Base-by-base conservation (phyloP, 345 rosid species). In the Zanthoxylum bungeanum region DNA sequence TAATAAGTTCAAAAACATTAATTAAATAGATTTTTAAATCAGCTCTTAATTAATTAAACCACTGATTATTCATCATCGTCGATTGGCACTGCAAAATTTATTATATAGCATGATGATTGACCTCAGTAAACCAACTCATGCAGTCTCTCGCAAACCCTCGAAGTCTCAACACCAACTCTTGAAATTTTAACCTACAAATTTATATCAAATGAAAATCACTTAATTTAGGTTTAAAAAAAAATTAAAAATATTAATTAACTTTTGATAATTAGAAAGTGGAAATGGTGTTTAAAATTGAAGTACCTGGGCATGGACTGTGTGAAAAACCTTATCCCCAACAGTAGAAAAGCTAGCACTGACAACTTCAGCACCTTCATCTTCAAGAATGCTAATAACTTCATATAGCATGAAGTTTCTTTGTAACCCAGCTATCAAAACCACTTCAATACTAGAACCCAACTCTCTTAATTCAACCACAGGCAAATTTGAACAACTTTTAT, bases 281-380 rank as follows among this genome's bases (percentile, higher is more conserved):
- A 28, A 8, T 19, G 24, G 4, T 14, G 9, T 33, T 21, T 4
- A 60, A 0, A 51, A 9, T 42, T 21, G n/a, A 22, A 17, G 44
- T 70, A 84, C 90, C 88, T 81, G 81, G 49, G 93, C 90, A 69
- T 88, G 90, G 60, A 88, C 40, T 8, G 82, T 30, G 79, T 85
- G 82, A 71, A 84, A 84, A 66, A 85, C 60, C 79, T 76, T 88
- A 68, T 76, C 84, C 19, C 82, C 88, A 0, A 76, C 64, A 5
- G 76, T 76, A 19, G 81, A 75, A 69, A 74, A 82, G 75, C 74
- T 84, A 1, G 88, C 84, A 30, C 78, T 76, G 11, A 84, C 79
- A 44, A 88, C 89, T 62, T 79, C 80, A 50, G 85, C 88, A 42
- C 92, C 92, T 85, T 85, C 92, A 68, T 84, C 79, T 17, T 84